Base-by-base conservation (phyloP, 1,139 yeast species). In the Candida sojae region DNA sequence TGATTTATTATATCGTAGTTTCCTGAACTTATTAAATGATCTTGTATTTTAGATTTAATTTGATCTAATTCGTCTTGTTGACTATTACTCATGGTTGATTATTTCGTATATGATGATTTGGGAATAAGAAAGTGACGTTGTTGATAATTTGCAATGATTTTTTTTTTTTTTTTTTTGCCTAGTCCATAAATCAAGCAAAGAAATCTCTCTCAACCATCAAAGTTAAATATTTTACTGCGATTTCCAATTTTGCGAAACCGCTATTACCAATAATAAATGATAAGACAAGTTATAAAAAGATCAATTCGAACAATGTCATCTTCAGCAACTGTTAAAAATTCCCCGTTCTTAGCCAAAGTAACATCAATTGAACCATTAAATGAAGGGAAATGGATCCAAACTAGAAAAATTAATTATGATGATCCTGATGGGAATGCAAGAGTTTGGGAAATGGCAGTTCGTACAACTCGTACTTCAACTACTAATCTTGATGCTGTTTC, bases 371-470 rank as follows among this genome's bases (percentile, higher is more conserved):
- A 68, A 53, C 56, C 61, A 3, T 57, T 64, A 31, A 49, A 52
- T 6, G 55, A 65, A 39, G 80, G 80, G 4, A 73, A 72, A 48
- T 75, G 80, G 80, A 73, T 75, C 53, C 77, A 73, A 56, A 68
- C 77, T 29, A 61, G 77, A 54, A 86, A 83, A 60, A 77, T 91
- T 53, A 77, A 82, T 50, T 92, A 90, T 66, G 59, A 62, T 13
- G 91, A 86, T 56, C 93, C 96, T 9, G 69, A 70, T 35, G 96
- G 96, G 1, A 49, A 53, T 57, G 77, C 63, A 6, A 71, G 91
- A 40, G 86, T 83, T 45, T 93, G 98, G 97, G 99, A 93, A 68
- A 86, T 85, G 80, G 95, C 96, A 2, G 82, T 89, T 1, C 78
- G 99, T 55, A 79, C 85, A 43, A 92, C 98, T 6, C 76, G 96